phyloP scores from a whole-genome alignment of 2,329 filamentous ascomycete species.

The Penicillium sp. region DNA sequence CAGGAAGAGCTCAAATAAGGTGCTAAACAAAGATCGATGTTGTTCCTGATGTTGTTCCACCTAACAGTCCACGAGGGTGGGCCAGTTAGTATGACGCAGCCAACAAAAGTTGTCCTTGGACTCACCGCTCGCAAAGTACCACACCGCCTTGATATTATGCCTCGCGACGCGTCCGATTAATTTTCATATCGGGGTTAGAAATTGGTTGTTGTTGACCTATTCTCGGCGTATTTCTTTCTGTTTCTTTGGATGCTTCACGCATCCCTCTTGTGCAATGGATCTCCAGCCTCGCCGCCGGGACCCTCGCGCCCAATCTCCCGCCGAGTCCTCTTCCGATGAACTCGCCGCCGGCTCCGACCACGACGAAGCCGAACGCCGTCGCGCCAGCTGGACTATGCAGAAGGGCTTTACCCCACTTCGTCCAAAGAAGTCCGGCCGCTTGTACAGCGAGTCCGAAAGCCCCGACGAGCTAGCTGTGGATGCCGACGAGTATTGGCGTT shows the following conservation, averaged over 20 bases:
- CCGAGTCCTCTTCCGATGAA: constrained; percentile 42
- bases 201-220: background rate
- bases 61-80: background rate
- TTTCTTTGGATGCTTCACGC: constrained; percentile 1
- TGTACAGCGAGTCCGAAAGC: constrained; percentile 36
- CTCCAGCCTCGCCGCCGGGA: constrained; percentile 36
- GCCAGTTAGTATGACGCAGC: constrained; percentile 3
- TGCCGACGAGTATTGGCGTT: constrained; percentile 36
- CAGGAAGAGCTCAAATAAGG: background rate
- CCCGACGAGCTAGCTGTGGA: constrained; percentile 49
- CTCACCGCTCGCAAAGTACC: background rate
- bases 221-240: constrained; percentile 8
- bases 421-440: constrained; percentile 26
- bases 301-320: constrained; percentile 25
- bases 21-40: background rate
- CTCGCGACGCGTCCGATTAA: constrained; percentile 1
- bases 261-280: constrained; percentile 23
- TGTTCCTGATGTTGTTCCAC: background rate
- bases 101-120: background rate
- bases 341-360: constrained; percentile 37
- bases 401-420: constrained; percentile 33
- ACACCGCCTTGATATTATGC: constrained; percentile 2
- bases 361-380: constrained; percentile 35
- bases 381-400: constrained; percentile 36
- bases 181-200: background rate